phyloP scores from a whole-genome alignment of 139 green algal genomes.

The Diplosphaera chodatii region DNA sequence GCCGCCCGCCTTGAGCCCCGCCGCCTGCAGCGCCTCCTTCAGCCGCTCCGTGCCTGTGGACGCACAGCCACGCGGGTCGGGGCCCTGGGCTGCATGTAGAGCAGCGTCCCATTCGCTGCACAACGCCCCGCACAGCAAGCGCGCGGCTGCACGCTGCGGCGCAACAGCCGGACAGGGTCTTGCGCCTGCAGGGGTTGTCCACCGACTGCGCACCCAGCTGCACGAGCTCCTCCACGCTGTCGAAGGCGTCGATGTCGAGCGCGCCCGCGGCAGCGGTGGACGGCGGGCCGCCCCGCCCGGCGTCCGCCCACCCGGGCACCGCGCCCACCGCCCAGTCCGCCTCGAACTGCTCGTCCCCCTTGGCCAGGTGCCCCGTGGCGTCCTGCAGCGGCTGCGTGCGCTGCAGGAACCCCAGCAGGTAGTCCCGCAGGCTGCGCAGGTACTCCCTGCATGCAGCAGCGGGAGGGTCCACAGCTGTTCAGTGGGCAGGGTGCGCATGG shows the following conservation, averaged over 20 bases:
- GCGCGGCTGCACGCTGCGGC: too few relatives aligned
- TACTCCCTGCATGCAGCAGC: too few relatives aligned
- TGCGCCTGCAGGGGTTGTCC: background rate
- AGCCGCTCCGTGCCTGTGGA: constrained; percentile 68
- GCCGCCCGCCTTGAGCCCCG: constrained; percentile 91
- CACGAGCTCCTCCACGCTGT: constrained; percentile 76
- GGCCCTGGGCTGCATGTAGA: too few relatives aligned
- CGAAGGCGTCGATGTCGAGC: constrained; percentile 78
- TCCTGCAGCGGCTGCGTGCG: constrained; percentile 78
- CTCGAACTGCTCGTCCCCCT: constrained; percentile 55
- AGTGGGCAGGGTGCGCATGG: too few relatives aligned
- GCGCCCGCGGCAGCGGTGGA: constrained; percentile 1
- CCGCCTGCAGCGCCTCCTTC: constrained; percentile 65
- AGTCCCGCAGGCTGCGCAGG: constrained; percentile 57
- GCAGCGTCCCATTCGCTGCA: too few relatives aligned
- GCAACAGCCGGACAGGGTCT: too few relatives aligned
- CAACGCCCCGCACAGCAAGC: too few relatives aligned
- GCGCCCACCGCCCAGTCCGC: constrained; percentile 57
- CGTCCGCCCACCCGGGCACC: constrained; percentile 68
- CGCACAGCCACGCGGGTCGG: too few relatives aligned
- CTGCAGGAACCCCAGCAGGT: constrained; percentile 84
- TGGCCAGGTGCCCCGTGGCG: constrained; percentile 26
- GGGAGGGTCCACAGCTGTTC: too few relatives aligned
- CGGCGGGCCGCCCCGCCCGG: constrained; percentile 19
- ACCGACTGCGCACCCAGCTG: constrained; percentile 38